Conservation (phyloP, 2,329 filamentous ascomycete species). For the Xylaria sp. region DNA sequence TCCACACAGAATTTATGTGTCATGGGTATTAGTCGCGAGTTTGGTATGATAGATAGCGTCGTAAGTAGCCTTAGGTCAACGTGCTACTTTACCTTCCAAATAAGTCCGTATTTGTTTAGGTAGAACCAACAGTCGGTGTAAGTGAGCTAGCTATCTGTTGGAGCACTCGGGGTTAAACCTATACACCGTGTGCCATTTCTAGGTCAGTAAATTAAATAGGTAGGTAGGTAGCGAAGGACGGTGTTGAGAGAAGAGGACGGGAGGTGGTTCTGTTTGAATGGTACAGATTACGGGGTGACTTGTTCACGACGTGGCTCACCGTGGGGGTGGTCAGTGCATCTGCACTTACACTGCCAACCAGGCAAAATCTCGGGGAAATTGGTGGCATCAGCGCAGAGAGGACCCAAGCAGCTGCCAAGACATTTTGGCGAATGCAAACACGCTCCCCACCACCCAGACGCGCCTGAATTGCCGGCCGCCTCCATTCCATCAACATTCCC, state of each 20-base stretch:
- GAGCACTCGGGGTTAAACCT: too few species aligned
- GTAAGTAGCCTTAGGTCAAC: too few species aligned
- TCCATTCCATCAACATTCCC: slow-evolving; percentile 19
- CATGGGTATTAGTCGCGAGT: slow-evolving; percentile 17
- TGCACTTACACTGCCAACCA: background rate
- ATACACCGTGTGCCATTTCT: too few species aligned
- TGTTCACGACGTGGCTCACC: background rate
- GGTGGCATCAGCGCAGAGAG: background rate
- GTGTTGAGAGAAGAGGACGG: too few species aligned
- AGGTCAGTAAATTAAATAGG: background rate
- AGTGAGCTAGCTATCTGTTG: too few species aligned
- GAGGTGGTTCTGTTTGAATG: too few species aligned
- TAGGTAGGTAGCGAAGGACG: slow-evolving; percentile 1
- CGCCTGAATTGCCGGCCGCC: slow-evolving; percentile 21
- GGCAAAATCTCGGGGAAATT: slow-evolving; percentile 1
- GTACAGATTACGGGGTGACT: too few species aligned
- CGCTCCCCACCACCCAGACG: slow-evolving; percentile 24
- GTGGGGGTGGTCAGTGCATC: background rate
- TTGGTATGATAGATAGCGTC: background rate
- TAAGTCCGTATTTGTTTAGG: background rate
- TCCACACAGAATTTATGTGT: background rate
- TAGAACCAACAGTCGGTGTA: too few species aligned
- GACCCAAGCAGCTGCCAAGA: background rate
- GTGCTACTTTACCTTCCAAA: too few species aligned
- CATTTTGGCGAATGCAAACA: slow-evolving; percentile 24